phyloP scores from a whole-genome alignment of 2,329 filamentous ascomycete species.

The Aureobasidium sp. region DNA sequence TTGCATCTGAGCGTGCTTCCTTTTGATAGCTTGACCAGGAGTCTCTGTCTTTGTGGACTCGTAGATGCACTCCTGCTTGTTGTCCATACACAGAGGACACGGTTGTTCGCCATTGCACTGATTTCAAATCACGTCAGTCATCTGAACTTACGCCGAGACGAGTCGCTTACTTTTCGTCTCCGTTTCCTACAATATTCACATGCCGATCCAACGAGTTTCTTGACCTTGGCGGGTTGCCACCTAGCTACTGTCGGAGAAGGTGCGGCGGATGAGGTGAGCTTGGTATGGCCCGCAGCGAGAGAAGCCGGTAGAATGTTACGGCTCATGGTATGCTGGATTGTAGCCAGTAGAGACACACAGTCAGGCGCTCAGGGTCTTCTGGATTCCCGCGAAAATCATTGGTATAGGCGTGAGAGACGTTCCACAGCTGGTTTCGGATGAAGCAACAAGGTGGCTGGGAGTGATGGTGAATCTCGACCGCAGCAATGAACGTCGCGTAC shows the following conservation, averaged over 20 bases:
- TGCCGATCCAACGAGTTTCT: not conserved
- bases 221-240: not conserved
- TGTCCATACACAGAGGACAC: not conserved
- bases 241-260: not conserved
- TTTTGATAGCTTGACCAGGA: conserved; percentile 13
- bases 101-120: conserved; percentile 6
- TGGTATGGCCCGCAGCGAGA: not conserved
- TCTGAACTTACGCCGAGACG: not conserved
- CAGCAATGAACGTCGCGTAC: too few species aligned
- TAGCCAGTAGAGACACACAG: not conserved
- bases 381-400: not conserved
- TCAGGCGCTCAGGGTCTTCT: not conserved
- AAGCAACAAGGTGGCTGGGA: not conserved
- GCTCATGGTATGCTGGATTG: not conserved
- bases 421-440: not conserved
- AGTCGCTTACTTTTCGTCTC: not conserved
- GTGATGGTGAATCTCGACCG: not conserved
- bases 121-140: not conserved
- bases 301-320: not conserved
- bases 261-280: not conserved
- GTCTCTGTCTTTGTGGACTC: conserved; percentile 13
- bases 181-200: conserved; percentile 7
- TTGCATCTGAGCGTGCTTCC: conserved; percentile 14
- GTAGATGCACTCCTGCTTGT: conserved; percentile 10
- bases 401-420: not conserved